These are phyloP conservation scores for Lipomyces chichibuensis DNA, from an alignment of 805 yeast genomes.

Conservation along the genomic window DNA sequence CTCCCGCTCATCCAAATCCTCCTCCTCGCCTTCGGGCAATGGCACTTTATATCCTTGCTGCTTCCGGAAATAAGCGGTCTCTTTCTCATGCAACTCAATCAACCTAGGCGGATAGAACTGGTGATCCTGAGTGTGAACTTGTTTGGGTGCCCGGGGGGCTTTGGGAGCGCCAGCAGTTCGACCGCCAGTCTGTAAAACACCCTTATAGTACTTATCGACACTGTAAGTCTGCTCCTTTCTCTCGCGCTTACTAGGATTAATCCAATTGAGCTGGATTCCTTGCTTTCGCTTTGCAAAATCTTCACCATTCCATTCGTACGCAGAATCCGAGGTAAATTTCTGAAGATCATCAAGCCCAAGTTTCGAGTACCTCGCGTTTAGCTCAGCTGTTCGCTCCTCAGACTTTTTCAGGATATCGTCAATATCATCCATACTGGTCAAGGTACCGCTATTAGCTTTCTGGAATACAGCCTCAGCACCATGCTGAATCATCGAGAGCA, in stretches of 20 bases:
- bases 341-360: slow-evolving; percentile 93
- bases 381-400: slow-evolving; percentile 73
- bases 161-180: slow-evolving; percentile 52
- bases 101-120: slow-evolving; percentile 85
- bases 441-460: slow-evolving; percentile 41
- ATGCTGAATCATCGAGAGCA: slow-evolving; percentile 92
- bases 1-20: slow-evolving; percentile 51
- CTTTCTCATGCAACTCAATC: slow-evolving; percentile 75
- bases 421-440: slow-evolving; percentile 56
- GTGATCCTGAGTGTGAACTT: slow-evolving; percentile 80
- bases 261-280: slow-evolving; percentile 59
- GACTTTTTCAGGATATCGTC: slow-evolving; percentile 82
- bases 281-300: slow-evolving; percentile 62
- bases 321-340: slow-evolving; percentile 84
- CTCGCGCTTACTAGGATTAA: slow-evolving; percentile 73
- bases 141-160: slow-evolving; percentile 84
- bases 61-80: slow-evolving; percentile 74
- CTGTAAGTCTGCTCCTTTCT: slow-evolving; percentile 69
- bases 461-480: slow-evolving; percentile 92
- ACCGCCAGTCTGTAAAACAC: slow-evolving; percentile 73
- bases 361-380: slow-evolving; percentile 80
- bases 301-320: slow-evolving; percentile 96
- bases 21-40: slow-evolving; percentile 49
- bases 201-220: slow-evolving; percentile 84
- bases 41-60: slow-evolving; percentile 67